A percentile compares a stretch with the other conserved stretches of the same genome.
Evolutionary conservation across 805 yeast species (phyloP).

Genomic region (Ogataea degrootiae): DNA sequence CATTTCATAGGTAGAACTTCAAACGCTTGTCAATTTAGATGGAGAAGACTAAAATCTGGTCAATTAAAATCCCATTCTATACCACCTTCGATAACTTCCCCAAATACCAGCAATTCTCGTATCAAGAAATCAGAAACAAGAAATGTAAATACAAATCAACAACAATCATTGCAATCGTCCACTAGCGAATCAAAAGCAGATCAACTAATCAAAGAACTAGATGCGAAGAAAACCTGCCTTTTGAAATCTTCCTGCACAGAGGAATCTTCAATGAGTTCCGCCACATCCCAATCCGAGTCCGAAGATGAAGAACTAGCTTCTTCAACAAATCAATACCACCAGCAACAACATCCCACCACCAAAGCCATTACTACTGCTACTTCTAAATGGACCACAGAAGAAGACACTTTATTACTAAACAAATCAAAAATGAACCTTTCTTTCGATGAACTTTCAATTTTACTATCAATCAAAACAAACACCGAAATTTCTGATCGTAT

Average conservation of each 20-base stretch:
- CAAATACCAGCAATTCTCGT: neutral
- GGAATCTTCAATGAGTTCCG: neutral
- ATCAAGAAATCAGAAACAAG: neutral
- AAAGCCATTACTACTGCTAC: conserved; percentile 10
- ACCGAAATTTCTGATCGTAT: conserved; percentile 67
- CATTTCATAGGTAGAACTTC: conserved; percentile 78
- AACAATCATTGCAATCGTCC: neutral
- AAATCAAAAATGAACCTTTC: conserved; percentile 55
- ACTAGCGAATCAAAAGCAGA: neutral
- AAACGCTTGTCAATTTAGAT: conserved; percentile 84
- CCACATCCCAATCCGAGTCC: neutral
- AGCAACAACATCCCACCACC: neutral
- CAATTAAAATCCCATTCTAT: conserved; percentile 24
- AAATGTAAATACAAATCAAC: neutral
- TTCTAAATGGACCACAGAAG: conserved; percentile 52
- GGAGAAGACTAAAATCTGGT: conserved; percentile 64
- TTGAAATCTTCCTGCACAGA: neutral
- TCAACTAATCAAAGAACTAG: neutral
- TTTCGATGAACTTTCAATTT: conserved; percentile 66
- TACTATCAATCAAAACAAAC: conserved; percentile 70
- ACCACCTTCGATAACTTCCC: neutral
- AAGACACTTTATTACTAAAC: conserved; percentile 60
- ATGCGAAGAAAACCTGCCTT: neutral
- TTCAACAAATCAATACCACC: neutral
- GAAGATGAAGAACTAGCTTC: neutral